Percentiles rank a stretch among this genome's conserved stretches.
Conservation (phyloP, 345 rosid genomes). For the Durio zibethinus region DNA sequence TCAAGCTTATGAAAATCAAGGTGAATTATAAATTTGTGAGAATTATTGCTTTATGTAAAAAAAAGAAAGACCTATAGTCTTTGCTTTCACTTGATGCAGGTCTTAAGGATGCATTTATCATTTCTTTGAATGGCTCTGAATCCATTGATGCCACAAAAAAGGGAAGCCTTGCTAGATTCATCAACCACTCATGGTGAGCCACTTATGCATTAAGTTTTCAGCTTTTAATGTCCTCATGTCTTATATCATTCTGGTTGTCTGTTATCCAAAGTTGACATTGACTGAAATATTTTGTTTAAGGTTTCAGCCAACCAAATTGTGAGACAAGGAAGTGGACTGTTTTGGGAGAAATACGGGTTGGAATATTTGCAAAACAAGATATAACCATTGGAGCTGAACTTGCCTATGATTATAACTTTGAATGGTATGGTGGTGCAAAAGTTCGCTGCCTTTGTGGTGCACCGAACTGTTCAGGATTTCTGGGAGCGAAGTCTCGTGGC, state of each 20-base stretch:
- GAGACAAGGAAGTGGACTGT: constrained; percentile 98
- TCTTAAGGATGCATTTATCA: constrained; percentile 86
- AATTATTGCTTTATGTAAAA: neutral
- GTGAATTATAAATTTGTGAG: constrained; percentile 30
- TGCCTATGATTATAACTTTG: constrained; percentile 87
- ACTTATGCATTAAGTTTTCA: constrained; percentile 10
- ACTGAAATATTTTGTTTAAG: constrained; percentile 18
- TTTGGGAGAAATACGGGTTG: constrained; percentile 89
- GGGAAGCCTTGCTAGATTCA: constrained; percentile 93
- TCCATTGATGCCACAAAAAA: constrained; percentile 94
- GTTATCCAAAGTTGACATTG: constrained; percentile 17
- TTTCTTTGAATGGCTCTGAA: constrained; percentile 74
- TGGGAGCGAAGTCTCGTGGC: constrained; percentile 98
- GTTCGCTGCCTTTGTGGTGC: constrained; percentile 98
- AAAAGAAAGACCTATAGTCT: neutral
- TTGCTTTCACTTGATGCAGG: constrained; percentile 45
- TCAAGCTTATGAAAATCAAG: constrained; percentile 68
- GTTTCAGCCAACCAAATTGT: constrained; percentile 82
- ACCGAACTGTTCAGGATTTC: constrained; percentile 78
- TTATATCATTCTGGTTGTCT: neutral
- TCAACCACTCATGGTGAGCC: constrained; percentile 95
- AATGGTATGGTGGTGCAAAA: constrained; percentile 97
- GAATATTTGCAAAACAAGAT: constrained; percentile 87
- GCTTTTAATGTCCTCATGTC: neutral
- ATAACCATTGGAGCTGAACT: constrained; percentile 63